Evolutionary conservation across 192 early-diverging fungal species (phyloP).

Genomic region (Coemansia sp.): DNA sequence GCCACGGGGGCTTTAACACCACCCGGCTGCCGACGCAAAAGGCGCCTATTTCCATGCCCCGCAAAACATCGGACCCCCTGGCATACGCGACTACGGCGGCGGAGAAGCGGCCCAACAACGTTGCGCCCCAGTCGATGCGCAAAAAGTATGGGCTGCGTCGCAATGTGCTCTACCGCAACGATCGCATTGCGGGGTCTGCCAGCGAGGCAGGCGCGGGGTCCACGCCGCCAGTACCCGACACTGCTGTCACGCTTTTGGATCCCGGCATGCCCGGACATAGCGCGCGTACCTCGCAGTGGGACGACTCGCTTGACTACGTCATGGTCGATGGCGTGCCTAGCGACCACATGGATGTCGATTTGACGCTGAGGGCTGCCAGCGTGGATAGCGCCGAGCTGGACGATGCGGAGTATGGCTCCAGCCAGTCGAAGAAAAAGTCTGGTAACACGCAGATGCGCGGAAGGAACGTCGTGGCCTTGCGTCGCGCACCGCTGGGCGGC

Average conservation of each 20-base stretch:
- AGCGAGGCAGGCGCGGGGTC: neutral
- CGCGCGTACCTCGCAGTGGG: neutral
- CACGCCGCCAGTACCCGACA: constrained; percentile 28
- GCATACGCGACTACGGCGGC: neutral
- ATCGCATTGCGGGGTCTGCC: constrained; percentile 28
- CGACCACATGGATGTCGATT: constrained; percentile 31
- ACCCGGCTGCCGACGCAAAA: neutral
- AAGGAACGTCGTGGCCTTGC: constrained; percentile 35
- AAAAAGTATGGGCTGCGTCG: constrained; percentile 50
- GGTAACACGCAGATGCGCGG: constrained; percentile 30
- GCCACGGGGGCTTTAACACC: constrained; percentile 5
- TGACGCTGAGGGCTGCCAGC: constrained; percentile 36
- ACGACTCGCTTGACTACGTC: constrained; percentile 37
- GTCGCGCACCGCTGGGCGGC: constrained; percentile 34
- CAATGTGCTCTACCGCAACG: constrained; percentile 48
- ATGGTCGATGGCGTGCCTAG: constrained; percentile 41
- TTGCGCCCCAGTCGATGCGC: constrained; percentile 35
- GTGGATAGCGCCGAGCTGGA: constrained; percentile 32
- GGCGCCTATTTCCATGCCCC: constrained; percentile 25
- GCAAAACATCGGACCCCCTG: constrained; percentile 28
- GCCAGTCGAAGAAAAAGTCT: neutral
- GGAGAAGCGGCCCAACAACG: too few species aligned
- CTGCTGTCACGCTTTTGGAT: constrained; percentile 26
- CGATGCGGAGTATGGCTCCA: neutral
- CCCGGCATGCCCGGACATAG: neutral